phyloP scores from a whole-genome alignment of 495 filamentous ascomycete species.

The Chaetomidium leptoderma region DNA sequence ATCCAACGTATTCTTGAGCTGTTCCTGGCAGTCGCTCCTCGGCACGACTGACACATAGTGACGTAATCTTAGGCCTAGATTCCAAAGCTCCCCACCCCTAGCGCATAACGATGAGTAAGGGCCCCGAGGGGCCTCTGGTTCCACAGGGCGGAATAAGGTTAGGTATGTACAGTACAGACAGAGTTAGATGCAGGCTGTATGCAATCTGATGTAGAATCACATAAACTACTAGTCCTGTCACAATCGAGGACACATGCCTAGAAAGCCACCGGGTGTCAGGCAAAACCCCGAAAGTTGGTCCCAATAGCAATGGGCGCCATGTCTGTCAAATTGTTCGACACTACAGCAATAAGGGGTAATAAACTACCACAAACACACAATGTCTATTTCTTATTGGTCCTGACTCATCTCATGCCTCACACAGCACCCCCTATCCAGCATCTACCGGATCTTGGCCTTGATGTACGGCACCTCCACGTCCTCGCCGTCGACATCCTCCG shows the following conservation, averaged over 20 bases:
- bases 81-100: neutral
- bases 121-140: too few relatives aligned
- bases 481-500: constrained; percentile 83
- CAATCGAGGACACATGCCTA: too few relatives aligned
- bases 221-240: too few relatives aligned
- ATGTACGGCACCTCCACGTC: constrained; percentile 98
- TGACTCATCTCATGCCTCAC: neutral
- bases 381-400: constrained; percentile 2
- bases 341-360: too few relatives aligned
- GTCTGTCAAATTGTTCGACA: too few relatives aligned
- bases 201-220: too few relatives aligned
- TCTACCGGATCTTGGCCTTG: constrained; percentile 65
- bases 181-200: too few relatives aligned
- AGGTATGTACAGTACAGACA: too few relatives aligned
- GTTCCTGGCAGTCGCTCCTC: neutral
- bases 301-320: too few relatives aligned
- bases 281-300: too few relatives aligned
- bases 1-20: neutral
- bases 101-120: constrained; percentile 11
- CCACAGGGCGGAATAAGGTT: too few relatives aligned
- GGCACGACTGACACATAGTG: constrained; percentile 16
- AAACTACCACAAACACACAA: neutral
- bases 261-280: too few relatives aligned
- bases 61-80: constrained; percentile 12
- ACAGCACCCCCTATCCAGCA: neutral